These are phyloP conservation scores for Phalaenopsis hybrid DNA, from an alignment of 116 monocot genomes.

Conservation along the genomic window DNA sequence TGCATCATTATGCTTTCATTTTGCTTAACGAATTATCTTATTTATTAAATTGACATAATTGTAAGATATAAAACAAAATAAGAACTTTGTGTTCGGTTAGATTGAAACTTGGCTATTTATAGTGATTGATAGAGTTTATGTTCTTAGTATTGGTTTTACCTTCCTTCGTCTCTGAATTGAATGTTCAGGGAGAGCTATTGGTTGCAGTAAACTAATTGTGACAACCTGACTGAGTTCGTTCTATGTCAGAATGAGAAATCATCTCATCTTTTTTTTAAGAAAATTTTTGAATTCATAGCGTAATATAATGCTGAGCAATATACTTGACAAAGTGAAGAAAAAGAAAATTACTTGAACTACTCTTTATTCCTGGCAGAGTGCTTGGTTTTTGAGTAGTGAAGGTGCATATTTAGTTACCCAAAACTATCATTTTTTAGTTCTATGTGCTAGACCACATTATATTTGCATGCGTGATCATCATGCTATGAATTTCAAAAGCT, in stretches of 20 bases:
- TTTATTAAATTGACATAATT: not conserved
- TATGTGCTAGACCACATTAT: not conserved
- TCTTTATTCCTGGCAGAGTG: not conserved
- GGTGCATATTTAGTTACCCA: not conserved
- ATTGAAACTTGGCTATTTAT: not conserved
- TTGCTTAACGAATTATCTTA: not conserved
- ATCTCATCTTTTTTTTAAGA: too few relatives aligned
- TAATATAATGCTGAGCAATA: not conserved
- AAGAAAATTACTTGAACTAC: not conserved
- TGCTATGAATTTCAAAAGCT: not conserved
- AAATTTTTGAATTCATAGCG: not conserved
- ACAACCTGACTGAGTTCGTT: not conserved
- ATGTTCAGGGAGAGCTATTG: not conserved
- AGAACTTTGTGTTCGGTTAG: not conserved
- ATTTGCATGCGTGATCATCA: not conserved
- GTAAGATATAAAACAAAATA: not conserved
- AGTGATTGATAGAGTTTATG: not conserved
- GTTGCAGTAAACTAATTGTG: not conserved
- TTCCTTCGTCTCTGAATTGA: not conserved
- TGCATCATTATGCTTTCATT: not conserved
- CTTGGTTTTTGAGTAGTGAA: not conserved
- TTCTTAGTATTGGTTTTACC: not conserved
- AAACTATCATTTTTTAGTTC: not conserved
- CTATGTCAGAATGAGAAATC: not conserved
- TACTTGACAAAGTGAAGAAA: not conserved